Conservation (phyloP, 768 basidiomycete species). For the Mycena indigotica region DNA sequence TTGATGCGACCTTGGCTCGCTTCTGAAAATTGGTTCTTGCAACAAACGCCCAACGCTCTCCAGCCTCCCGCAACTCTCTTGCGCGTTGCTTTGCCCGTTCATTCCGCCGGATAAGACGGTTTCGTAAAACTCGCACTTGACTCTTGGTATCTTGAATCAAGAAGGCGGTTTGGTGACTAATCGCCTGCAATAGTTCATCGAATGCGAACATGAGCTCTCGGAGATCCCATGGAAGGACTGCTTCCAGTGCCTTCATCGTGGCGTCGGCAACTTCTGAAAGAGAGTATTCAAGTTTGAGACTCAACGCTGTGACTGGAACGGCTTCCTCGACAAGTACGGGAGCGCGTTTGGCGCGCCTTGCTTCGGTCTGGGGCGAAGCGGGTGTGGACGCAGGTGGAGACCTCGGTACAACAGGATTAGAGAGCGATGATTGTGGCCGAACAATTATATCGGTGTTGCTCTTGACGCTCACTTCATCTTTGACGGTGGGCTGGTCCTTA, state of each 20-base stretch:
- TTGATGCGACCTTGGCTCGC: conserved; percentile 45
- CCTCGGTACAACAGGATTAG: conserved; percentile 17
- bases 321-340: conserved; percentile 30
- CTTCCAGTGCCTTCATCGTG: conserved; percentile 45
- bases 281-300: conserved; percentile 45
- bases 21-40: conserved; percentile 45
- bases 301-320: conserved; percentile 34
- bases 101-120: conserved; percentile 51
- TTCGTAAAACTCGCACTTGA: conserved; percentile 46
- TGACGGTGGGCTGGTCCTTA: conserved; percentile 20
- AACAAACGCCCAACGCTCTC: conserved; percentile 46
- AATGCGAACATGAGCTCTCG: conserved; percentile 60
- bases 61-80: conserved; percentile 51
- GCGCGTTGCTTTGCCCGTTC: conserved; percentile 56
- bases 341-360: conserved; percentile 31
- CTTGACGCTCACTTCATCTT: conserved; percentile 29
- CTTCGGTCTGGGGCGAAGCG: neutral
- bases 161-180: conserved; percentile 50
- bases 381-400: conserved; percentile 2
- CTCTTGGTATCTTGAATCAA: conserved; percentile 52
- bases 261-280: conserved; percentile 52
- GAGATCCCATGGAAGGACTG: conserved; percentile 53
- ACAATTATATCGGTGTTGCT: conserved; percentile 40
- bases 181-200: conserved; percentile 55
- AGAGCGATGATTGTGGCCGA: conserved; percentile 32